phyloP scores from a whole-genome alignment of 2,329 filamentous ascomycete species.

The Fusarium buxicola region DNA sequence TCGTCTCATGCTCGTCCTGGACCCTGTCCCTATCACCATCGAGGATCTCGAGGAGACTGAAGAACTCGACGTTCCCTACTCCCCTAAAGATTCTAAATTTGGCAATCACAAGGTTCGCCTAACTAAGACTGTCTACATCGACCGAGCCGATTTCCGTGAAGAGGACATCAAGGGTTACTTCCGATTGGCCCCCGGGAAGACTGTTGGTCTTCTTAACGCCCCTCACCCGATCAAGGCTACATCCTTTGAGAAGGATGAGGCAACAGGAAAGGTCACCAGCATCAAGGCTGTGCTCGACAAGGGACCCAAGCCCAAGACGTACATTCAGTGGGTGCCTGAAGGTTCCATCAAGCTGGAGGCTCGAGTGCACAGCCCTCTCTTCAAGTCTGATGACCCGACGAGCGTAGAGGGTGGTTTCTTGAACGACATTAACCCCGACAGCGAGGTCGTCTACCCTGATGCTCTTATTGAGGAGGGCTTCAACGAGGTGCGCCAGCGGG shows the following conservation, averaged over 20 bases:
- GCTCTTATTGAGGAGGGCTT: slow-evolving; percentile 88
- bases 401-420: slow-evolving; percentile 83
- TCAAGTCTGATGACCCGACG: slow-evolving; percentile 87
- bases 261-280: slow-evolving; percentile 72
- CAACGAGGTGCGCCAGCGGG: slow-evolving; percentile 76
- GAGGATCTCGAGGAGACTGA: slow-evolving; percentile 72
- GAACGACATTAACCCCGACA: slow-evolving; percentile 85
- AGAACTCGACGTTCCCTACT: slow-evolving; percentile 81
- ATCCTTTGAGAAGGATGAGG: slow-evolving; percentile 74
- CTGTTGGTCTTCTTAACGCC: slow-evolving; percentile 78
- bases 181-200: slow-evolving; percentile 81
- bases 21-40: slow-evolving; percentile 85
- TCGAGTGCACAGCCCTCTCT: slow-evolving; percentile 83
- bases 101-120: slow-evolving; percentile 72
- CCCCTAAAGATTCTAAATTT: slow-evolving; percentile 79
- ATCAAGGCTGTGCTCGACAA: slow-evolving; percentile 75
- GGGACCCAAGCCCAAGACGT: slow-evolving; percentile 80
- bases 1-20: slow-evolving; percentile 87
- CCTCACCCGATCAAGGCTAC: slow-evolving; percentile 78
- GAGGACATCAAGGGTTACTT: slow-evolving; percentile 81
- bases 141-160: slow-evolving; percentile 83
- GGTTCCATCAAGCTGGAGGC: slow-evolving; percentile 77
- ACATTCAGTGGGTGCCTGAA: slow-evolving; percentile 88
- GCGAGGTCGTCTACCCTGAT: slow-evolving; percentile 80
- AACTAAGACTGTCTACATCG: slow-evolving; percentile 86